Evolutionary conservation across 2,329 filamentous ascomycete genomes (phyloP).

Genomic region (Dendryphion nanum): DNA sequence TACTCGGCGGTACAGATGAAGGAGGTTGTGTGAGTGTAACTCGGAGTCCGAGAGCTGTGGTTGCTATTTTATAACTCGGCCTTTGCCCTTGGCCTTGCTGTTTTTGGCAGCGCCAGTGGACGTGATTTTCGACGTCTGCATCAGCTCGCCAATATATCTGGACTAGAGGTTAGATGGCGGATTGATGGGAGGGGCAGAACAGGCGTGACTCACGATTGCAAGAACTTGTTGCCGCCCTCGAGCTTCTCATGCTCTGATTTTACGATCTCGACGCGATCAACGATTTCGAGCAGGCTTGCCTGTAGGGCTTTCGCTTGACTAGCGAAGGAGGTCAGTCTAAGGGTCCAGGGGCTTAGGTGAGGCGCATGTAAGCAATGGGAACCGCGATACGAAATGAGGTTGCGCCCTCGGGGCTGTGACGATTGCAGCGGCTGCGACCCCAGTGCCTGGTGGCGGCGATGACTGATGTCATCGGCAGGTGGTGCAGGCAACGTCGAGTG

Average conservation of each 20-base stretch:
- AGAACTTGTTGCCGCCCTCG: slow-evolving; percentile 92
- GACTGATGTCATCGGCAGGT: slow-evolving; percentile 11
- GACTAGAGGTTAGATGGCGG: slow-evolving; percentile 12
- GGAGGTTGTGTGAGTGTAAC: too few relatives aligned
- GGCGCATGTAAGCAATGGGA: slow-evolving; percentile 13
- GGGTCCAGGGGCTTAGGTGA: slow-evolving; percentile 12
- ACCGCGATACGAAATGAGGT: slow-evolving; percentile 1
- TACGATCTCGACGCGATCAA: slow-evolving; percentile 91
- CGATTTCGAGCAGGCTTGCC: slow-evolving; percentile 82
- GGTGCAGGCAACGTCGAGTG: not conserved
- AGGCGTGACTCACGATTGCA: slow-evolving; percentile 61
- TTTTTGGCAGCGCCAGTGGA: slow-evolving; percentile 52
- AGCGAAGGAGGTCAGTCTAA: slow-evolving; percentile 22
- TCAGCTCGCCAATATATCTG: slow-evolving; percentile 95
- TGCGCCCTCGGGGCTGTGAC: not conserved
- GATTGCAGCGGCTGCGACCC: not conserved
- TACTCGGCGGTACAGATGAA: slow-evolving; percentile 16
- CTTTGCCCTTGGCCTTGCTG: slow-evolving; percentile 46
- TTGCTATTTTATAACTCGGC: slow-evolving; percentile 37
- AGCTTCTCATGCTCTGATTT: slow-evolving; percentile 95
- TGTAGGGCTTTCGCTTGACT: slow-evolving; percentile 89
- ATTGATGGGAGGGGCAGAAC: not conserved
- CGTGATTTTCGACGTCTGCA: slow-evolving; percentile 69
- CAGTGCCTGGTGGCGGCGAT: not conserved
- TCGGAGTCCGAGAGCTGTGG: slow-evolving; percentile 18